Percentiles rank a stretch among this genome's conserved stretches.
phyloP scores from a whole-genome alignment of 2,329 filamentous ascomycete species.

The Aspergillus japonicus region DNA sequence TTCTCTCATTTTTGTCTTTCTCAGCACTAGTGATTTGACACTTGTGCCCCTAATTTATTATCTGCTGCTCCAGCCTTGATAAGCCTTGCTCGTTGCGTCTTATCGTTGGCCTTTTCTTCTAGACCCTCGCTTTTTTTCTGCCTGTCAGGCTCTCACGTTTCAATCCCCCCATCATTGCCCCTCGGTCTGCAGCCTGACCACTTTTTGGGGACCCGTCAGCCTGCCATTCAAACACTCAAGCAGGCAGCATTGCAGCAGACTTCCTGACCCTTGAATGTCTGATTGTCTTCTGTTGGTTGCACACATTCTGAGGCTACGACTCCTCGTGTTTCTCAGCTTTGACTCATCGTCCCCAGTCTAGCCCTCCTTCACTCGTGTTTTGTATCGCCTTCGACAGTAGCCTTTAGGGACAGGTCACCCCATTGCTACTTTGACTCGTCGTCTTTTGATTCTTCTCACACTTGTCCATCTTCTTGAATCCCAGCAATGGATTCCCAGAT shows the following conservation, averaged over 20 bases:
- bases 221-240: background rate
- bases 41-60: constrained; percentile 12
- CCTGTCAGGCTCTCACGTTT: constrained; percentile 11
- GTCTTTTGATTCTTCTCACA: background rate
- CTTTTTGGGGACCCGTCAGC: background rate
- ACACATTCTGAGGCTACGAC: constrained; percentile 3
- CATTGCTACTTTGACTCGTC: background rate
- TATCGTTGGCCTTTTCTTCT: constrained; percentile 19
- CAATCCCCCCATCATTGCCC: background rate
- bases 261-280: background rate
- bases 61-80: background rate
- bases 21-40: background rate
- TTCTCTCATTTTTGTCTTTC: constrained; percentile 6
- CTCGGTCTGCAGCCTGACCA: background rate
- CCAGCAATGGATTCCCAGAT: background rate
- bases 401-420: background rate
- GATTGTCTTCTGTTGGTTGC: background rate
- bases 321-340: constrained; percentile 2
- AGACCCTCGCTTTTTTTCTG: constrained; percentile 11
- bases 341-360: background rate
- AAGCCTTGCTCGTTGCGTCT: constrained; percentile 9
- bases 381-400: background rate
- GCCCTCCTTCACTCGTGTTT: background rate
- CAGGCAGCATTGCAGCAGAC: background rate
- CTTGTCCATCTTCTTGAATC: background rate